A percentile compares a stretch with the other conserved stretches of the same genome.
These are phyloP conservation scores for Alternaria longipes DNA, from an alignment of 2,329 filamentous ascomycete species.

Conservation along the genomic window DNA sequence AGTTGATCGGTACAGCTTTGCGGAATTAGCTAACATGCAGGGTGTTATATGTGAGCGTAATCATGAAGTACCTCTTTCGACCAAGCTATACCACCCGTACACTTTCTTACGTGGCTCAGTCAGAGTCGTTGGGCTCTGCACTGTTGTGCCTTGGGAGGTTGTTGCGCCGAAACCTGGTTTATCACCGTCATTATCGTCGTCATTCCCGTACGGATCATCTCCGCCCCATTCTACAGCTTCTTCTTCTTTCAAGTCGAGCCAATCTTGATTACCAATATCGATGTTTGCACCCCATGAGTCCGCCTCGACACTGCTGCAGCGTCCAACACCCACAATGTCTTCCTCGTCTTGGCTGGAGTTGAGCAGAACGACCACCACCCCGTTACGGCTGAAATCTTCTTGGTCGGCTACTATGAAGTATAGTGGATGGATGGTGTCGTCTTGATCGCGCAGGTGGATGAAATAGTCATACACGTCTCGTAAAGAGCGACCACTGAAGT, in stretches of 20 bases:
- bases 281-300: conserved; percentile 8
- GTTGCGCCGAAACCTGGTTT: background rate
- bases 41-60: background rate
- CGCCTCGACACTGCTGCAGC: conserved; percentile 4
- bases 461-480: conserved; percentile 11
- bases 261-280: conserved; percentile 9
- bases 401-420: conserved; percentile 12
- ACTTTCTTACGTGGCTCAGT: background rate
- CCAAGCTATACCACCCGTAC: conserved; percentile 8
- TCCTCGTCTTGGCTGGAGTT: conserved; percentile 10
- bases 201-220: background rate
- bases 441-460: conserved; percentile 6
- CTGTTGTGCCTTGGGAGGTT: background rate
- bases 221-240: conserved; percentile 1
- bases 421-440: conserved; percentile 8
- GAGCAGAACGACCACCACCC: conserved; percentile 5
- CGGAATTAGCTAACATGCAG: background rate
- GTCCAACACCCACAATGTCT: conserved; percentile 3
- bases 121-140: background rate
- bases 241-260: conserved; percentile 7
- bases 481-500: conserved; percentile 5
- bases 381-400: background rate
- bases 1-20: conserved; percentile 5
- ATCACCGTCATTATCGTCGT: background rate
- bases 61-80: background rate